Conservation (phyloP, 2,329 filamentous ascomycete species). For the Madurella fahalii region DNA sequence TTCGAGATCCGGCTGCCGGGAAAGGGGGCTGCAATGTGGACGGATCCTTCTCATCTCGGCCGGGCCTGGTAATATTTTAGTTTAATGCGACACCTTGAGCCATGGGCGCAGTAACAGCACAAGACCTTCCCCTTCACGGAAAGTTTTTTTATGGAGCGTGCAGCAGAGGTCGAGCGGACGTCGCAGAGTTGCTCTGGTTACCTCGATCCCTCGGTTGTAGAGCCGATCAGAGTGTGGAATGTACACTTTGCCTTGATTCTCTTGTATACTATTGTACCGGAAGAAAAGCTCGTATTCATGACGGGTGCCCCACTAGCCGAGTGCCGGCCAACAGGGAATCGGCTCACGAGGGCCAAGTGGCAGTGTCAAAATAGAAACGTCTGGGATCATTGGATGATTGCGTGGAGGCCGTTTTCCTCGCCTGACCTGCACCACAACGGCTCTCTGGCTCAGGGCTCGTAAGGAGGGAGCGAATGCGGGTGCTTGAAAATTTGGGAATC, state of each 20-base stretch:
- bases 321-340: background rate
- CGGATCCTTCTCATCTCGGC: background rate
- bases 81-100: background rate
- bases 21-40: background rate
- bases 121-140: too few relatives aligned
- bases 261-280: background rate
- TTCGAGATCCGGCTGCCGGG: conserved; percentile 1
- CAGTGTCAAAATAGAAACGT: conserved; percentile 20
- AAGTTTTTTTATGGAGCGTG: too few relatives aligned
- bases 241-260: background rate
- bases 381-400: conserved; percentile 10
- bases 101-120: too few relatives aligned
- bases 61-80: background rate
- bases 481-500: background rate
- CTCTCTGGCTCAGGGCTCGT: background rate
- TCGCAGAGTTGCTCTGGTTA: too few relatives aligned
- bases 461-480: background rate
- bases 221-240: too few relatives aligned
- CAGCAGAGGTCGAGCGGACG: too few relatives aligned
- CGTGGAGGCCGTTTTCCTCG: background rate
- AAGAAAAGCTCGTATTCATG: conserved; percentile 16
- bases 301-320: conserved; percentile 5
- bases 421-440: background rate
- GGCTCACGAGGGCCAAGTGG: conserved; percentile 12
- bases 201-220: too few relatives aligned